phyloP scores from a whole-genome alignment of 768 basidiomycete species.

The Pleurotus tuoliensis region DNA sequence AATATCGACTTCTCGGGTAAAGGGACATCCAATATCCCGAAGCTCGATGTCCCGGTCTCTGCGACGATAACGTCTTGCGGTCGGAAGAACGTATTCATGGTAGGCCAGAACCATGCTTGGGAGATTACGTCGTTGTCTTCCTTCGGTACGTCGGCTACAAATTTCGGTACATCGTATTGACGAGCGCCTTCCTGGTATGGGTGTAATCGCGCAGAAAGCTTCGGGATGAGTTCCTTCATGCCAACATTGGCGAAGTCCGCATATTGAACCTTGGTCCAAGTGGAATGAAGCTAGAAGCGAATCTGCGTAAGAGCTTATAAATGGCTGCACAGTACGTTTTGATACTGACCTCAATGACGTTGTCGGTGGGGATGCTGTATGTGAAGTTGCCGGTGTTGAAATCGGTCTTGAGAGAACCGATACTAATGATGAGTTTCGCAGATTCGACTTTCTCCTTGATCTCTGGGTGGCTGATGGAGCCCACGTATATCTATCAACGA shows the following conservation, averaged over 20 bases:
- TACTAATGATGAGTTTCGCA: slow-evolving; percentile 70
- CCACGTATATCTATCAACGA: slow-evolving; percentile 63
- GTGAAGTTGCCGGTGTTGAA: slow-evolving; percentile 91
- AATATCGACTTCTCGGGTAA: slow-evolving; percentile 68
- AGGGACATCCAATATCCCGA: slow-evolving; percentile 80
- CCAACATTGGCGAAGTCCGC: slow-evolving; percentile 63
- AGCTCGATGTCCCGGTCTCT: slow-evolving; percentile 87
- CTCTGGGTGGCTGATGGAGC: slow-evolving; percentile 60
- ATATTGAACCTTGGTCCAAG: slow-evolving; percentile 62
- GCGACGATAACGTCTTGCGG: slow-evolving; percentile 75
- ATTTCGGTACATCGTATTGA: slow-evolving; percentile 44
- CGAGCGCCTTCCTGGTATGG: slow-evolving; percentile 34
- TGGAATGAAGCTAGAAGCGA: slow-evolving; percentile 63
- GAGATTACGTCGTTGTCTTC: slow-evolving; percentile 54
- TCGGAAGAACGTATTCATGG: slow-evolving; percentile 66
- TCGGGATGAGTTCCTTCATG: slow-evolving; percentile 76
- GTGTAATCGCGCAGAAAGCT: slow-evolving; percentile 54
- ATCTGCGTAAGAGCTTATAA: background rate
- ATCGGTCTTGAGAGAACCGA: slow-evolving; percentile 70
- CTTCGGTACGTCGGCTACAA: slow-evolving; percentile 40
- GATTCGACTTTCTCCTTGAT: slow-evolving; percentile 71
- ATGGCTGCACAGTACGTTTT: background rate
- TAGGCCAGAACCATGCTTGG: slow-evolving; percentile 85
- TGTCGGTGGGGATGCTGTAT: slow-evolving; percentile 57
- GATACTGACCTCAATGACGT: slow-evolving; percentile 56